A percentile compares a stretch with the other conserved stretches of the same genome.
Conservation (phyloP, 2,329 filamentous ascomycete genomes). For the Diplodia corticola region DNA sequence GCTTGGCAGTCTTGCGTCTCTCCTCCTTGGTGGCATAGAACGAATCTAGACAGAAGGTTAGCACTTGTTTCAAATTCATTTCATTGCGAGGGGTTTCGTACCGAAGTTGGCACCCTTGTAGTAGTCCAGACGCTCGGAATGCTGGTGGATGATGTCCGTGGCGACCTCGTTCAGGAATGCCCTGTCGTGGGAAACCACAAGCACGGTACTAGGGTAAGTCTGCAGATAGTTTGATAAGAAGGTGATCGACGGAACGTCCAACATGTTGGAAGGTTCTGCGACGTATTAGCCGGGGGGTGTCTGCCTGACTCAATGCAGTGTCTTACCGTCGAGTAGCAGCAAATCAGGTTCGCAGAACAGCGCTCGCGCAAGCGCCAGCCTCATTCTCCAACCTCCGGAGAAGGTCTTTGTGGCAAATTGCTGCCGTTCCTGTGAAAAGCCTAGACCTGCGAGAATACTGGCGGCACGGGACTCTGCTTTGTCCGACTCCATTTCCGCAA, state of each 20-base stretch:
- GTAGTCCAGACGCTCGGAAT: constrained; percentile 96
- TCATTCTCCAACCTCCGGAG: constrained; percentile 99
- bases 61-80: constrained; percentile 13
- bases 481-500: constrained; percentile 98
- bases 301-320: constrained; percentile 2
- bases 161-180: constrained; percentile 98
- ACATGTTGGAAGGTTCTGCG: constrained; percentile 96
- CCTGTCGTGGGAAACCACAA: constrained; percentile 98
- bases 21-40: constrained; percentile 98
- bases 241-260: constrained; percentile 99
- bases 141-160: constrained; percentile 98
- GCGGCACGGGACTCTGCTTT: constrained; percentile 95
- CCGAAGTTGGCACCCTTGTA: constrained; percentile 95
- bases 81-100: constrained; percentile 31
- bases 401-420: constrained; percentile 95
- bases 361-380: constrained; percentile 87
- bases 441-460: constrained; percentile 93
- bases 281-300: constrained; percentile 13
- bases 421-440: constrained; percentile 91
- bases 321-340: constrained; percentile 74
- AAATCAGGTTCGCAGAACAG: constrained; percentile 98
- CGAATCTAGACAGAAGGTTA: constrained; percentile 57
- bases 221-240: constrained; percentile 97
- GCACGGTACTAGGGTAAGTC: constrained; percentile 86
- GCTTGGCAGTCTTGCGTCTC: constrained; percentile 91